phyloP scores from a whole-genome alignment of 1,284 basidiomycete species.

The Thelephora terrestris region DNA sequence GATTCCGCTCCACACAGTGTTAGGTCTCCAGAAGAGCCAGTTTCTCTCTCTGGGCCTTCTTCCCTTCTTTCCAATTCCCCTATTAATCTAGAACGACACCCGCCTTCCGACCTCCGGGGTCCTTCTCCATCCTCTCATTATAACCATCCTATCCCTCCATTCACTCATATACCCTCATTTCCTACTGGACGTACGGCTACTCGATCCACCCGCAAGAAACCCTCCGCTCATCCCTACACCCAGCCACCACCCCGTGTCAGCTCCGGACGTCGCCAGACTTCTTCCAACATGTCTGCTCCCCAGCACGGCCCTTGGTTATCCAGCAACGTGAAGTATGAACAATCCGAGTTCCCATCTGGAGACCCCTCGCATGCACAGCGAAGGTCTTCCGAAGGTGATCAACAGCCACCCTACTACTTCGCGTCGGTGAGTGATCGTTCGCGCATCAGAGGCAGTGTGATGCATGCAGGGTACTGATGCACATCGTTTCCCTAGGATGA shows the following conservation, averaged over 20 bases:
- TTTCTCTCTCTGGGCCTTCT: too few relatives aligned
- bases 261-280: constrained; percentile 3
- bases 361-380: constrained; percentile 13
- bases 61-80: too few relatives aligned
- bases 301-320: constrained; percentile 18
- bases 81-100: too few relatives aligned
- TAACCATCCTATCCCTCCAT: not conserved
- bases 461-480: too few relatives aligned
- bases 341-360: constrained; percentile 7
- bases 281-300: constrained; percentile 20
- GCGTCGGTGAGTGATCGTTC: not conserved
- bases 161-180: not conserved
- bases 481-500: constrained; percentile 8
- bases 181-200: not conserved
- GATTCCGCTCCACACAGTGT: too few relatives aligned
- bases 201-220: not conserved
- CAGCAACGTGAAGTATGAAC: constrained; percentile 15
- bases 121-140: not conserved
- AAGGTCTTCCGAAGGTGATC: constrained; percentile 11
- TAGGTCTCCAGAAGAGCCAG: too few relatives aligned
- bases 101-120: not conserved
- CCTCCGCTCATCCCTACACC: not conserved
- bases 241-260: constrained; percentile 4
- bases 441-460: too few relatives aligned
- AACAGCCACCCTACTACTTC: constrained; percentile 12